These are phyloP conservation scores for Capsicum rhomboideum DNA, from an alignment of 257 asterid species.

Conservation along the genomic window DNA sequence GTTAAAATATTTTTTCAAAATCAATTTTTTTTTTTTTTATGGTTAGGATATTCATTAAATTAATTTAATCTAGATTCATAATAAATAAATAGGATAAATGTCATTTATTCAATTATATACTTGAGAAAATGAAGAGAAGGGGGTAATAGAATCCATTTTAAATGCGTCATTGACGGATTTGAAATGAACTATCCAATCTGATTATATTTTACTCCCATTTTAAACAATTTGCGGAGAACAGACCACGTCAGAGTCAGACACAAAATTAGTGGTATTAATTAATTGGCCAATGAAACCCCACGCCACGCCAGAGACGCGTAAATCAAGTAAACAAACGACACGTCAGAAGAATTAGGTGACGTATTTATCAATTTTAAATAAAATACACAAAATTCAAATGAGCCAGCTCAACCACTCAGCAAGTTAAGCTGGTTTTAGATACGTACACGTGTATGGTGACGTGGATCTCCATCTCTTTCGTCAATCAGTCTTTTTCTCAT, in stretches of 20 bases:
- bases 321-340: slow-evolving; percentile 20
- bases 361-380: slow-evolving; percentile 16
- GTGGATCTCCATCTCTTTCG: slow-evolving; percentile 53
- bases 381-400: slow-evolving; percentile 14
- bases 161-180: slow-evolving; percentile 54
- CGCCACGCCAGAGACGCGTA: slow-evolving; percentile 13
- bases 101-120: too few species aligned
- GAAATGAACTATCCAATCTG: slow-evolving; percentile 44
- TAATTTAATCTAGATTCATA: too few species aligned
- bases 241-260: slow-evolving; percentile 55
- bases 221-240: not conserved
- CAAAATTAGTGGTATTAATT: slow-evolving; percentile 32
- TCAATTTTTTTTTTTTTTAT: too few species aligned
- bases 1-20: too few species aligned
- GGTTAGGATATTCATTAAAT: too few species aligned
- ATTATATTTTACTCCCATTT: slow-evolving; percentile 14
- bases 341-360: slow-evolving; percentile 42
- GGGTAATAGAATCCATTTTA: too few species aligned
- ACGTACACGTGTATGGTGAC: slow-evolving; percentile 83
- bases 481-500: not conserved
- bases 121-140: too few species aligned
- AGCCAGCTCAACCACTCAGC: slow-evolving; percentile 50
- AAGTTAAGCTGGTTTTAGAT: not conserved
- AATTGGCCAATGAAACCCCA: slow-evolving; percentile 41
- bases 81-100: too few species aligned